These are phyloP conservation scores for Arachnopeziza araneosa DNA, from an alignment of 2,329 filamentous ascomycete genomes.

Conservation along the genomic window DNA sequence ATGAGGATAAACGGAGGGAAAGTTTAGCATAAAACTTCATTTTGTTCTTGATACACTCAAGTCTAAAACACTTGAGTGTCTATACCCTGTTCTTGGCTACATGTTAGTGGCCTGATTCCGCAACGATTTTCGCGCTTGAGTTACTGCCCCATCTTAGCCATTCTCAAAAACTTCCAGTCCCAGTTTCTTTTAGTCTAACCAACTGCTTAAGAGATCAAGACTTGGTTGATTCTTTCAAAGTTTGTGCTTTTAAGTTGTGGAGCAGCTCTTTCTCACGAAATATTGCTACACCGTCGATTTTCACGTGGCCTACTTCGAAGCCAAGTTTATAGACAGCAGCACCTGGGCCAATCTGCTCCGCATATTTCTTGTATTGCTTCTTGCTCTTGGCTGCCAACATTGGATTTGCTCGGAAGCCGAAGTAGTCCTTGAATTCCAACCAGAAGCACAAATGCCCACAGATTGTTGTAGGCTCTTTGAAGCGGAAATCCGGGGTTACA, in stretches of 20 bases:
- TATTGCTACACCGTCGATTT: slow-evolving; percentile 7
- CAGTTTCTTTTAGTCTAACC: neutral
- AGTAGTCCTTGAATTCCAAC: slow-evolving; percentile 12
- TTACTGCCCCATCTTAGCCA: too few species aligned
- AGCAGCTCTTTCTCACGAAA: slow-evolving; percentile 11
- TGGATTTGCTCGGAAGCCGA: slow-evolving; percentile 9
- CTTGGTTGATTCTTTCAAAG: neutral
- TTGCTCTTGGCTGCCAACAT: slow-evolving; percentile 5
- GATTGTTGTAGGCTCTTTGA: slow-evolving; percentile 5
- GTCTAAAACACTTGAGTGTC: neutral
- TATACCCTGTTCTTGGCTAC: neutral
- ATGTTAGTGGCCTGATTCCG: neutral
- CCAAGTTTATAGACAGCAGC: slow-evolving; percentile 11
- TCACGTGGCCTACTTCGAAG: slow-evolving; percentile 7
- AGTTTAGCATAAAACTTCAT: neutral
- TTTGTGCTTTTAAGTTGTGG: slow-evolving; percentile 1
- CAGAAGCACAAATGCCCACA: slow-evolving; percentile 8
- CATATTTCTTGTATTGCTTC: slow-evolving; percentile 12
- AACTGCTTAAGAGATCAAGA: neutral
- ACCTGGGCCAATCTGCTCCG: slow-evolving; percentile 9
- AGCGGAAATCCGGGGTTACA: slow-evolving; percentile 9
- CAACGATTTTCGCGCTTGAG: neutral
- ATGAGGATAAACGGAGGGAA: neutral
- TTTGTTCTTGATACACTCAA: neutral
- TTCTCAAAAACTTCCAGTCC: neutral